A percentile compares a stretch with the other conserved stretches of the same genome.
phyloP scores from a whole-genome alignment of 1,139 yeast genomes.

The Petasospora rhodanensis region DNA sequence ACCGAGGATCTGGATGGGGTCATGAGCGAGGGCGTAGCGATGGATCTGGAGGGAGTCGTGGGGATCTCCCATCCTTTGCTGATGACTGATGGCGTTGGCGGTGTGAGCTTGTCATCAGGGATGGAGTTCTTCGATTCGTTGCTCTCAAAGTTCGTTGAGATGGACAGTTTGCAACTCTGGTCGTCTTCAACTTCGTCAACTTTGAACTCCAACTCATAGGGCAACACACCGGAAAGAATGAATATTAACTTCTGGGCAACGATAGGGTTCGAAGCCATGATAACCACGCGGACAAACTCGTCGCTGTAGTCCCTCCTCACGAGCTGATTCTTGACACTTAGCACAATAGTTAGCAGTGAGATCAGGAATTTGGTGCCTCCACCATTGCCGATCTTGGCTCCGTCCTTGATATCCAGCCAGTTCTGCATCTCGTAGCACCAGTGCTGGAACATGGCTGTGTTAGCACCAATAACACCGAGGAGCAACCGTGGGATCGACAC shows the following conservation, averaged over 20 bases:
- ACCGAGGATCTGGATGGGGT: slow-evolving; percentile 17
- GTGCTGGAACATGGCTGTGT: slow-evolving; percentile 29
- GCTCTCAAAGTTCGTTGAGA: neutral
- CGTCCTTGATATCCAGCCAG: slow-evolving; percentile 62
- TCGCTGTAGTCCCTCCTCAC: slow-evolving; percentile 11
- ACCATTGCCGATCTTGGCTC: too few relatives aligned
- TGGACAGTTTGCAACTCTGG: neutral
- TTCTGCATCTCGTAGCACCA: slow-evolving; percentile 57
- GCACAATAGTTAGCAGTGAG: slow-evolving; percentile 19
- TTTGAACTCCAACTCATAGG: slow-evolving; percentile 20
- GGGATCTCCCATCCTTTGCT: slow-evolving; percentile 26
- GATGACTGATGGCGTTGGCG: slow-evolving; percentile 22
- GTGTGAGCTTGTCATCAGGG: slow-evolving; percentile 6
- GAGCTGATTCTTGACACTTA: slow-evolving; percentile 27
- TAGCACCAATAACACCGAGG: slow-evolving; percentile 27
- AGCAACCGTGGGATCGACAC: slow-evolving; percentile 32
- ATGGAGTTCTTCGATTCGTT: neutral
- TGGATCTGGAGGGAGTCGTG: slow-evolving; percentile 22
- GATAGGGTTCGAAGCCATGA: slow-evolving; percentile 57
- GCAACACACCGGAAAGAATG: slow-evolving; percentile 46
- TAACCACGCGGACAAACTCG: slow-evolving; percentile 45
- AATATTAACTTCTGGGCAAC: slow-evolving; percentile 58
- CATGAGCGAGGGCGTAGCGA: slow-evolving; percentile 19
- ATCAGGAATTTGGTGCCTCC: slow-evolving; percentile 23
- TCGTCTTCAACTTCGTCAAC: slow-evolving; percentile 3